Base-by-base conservation (phyloP, 768 basidiomycete species). In the Leccinum arenicola region DNA sequence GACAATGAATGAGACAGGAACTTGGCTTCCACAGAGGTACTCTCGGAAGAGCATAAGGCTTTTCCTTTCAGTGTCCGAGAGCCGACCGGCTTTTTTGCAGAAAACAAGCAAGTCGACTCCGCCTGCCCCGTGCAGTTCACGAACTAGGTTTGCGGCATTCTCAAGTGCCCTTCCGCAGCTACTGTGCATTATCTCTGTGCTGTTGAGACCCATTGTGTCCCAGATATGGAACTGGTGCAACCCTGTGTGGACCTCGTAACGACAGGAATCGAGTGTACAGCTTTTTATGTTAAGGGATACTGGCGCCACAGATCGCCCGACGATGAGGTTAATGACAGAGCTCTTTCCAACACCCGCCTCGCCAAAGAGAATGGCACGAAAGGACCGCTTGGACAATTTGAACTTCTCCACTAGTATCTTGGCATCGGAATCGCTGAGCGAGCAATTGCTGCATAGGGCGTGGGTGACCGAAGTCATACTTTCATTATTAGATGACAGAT, bases 331-430 rank as follows among this genome's bases (percentile, higher is more conserved):
- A 57, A 80, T 61, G 49, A 80, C 53, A 0, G 76, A 75, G 54
- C 76, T 76, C 59, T 81, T 80, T 47, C 75, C 74, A n/a, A 50
- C 59, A 25, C 78, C 78, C 0, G 73, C 63, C 50, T 78, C 76
- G 5, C 79, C 78, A 45, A 80, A 79, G n/a, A 80, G 45, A 47
- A 80, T 63, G 3, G 71, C 62, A 48, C 71, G 75, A 50, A 66
- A 63, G 47, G 60, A 58, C n/a, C 64, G 65, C 31, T 33, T 56
- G 5, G 60, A 54, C 1, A 15, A 50, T 33, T 17, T 61, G 43
- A 70, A 64, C 12, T 35, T 62, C 38, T 56, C 53, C 36, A 63
- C 54, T 25, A 70, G 33, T 19, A 2, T 38, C 9, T 6, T n/a
- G 19, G 69, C 68, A 10, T 69, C 57, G 3, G 27, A 1, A 17